Evolutionary conservation across 2,329 filamentous ascomycete genomes (phyloP).

Genomic region (Diaporthe humulicola): DNA sequence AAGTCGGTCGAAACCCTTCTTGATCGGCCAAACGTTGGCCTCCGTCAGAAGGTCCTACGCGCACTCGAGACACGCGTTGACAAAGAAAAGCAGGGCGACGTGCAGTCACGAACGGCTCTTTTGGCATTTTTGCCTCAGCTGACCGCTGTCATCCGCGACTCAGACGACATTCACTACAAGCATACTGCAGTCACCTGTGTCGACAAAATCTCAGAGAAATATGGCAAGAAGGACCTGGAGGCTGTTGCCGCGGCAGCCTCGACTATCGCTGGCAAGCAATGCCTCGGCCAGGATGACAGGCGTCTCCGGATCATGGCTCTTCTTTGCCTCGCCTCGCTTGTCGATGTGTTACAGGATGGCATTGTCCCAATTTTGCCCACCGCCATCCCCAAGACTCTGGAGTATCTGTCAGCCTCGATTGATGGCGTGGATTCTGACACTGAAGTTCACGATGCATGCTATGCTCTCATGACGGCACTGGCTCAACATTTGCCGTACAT

Average conservation of each 20-base stretch:
- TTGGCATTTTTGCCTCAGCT: slow-evolving; percentile 85
- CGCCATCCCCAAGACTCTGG: slow-evolving; percentile 79
- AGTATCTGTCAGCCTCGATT: slow-evolving; percentile 77
- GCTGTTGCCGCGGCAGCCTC: slow-evolving; percentile 81
- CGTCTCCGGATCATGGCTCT: slow-evolving; percentile 86
- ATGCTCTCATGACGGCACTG: slow-evolving; percentile 82
- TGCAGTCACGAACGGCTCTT: slow-evolving; percentile 76
- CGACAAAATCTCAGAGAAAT: slow-evolving; percentile 93
- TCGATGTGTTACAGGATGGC: slow-evolving; percentile 88
- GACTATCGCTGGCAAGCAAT: slow-evolving; percentile 81
- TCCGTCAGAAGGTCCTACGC: slow-evolving; percentile 83
- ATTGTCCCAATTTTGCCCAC: slow-evolving; percentile 86
- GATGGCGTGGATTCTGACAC: slow-evolving; percentile 64
- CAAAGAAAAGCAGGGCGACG: slow-evolving; percentile 77
- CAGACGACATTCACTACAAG: slow-evolving; percentile 80
- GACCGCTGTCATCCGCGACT: slow-evolving; percentile 80
- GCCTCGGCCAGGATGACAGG: slow-evolving; percentile 80
- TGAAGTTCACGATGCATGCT: slow-evolving; percentile 85
- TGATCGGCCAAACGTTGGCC: slow-evolving; percentile 78
- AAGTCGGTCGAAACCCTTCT: slow-evolving; percentile 88
- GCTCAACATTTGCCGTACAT: slow-evolving; percentile 91
- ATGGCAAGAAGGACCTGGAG: slow-evolving; percentile 90
- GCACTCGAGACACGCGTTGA: slow-evolving; percentile 86
- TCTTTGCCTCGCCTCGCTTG: slow-evolving; percentile 87
- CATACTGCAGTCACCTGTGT: slow-evolving; percentile 90